phyloP scores from a whole-genome alignment of 306 rosid genomes.

The Glycine latifolia region DNA sequence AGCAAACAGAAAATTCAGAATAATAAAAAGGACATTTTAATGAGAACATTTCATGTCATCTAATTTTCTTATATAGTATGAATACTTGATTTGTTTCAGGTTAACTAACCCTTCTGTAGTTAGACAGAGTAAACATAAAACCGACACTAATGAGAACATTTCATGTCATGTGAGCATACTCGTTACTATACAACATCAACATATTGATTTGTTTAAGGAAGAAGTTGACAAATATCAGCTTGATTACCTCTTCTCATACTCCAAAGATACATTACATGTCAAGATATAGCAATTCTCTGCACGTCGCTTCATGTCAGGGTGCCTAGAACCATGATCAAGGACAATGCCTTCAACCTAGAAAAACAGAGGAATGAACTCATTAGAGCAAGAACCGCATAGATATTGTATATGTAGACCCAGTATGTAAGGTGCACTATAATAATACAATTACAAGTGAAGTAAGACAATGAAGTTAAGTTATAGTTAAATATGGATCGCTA shows the following conservation, averaged over 20 bases:
- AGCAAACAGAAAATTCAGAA: constrained; percentile 11
- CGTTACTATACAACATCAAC: not conserved
- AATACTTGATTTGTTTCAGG: not conserved
- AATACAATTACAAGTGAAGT: constrained; percentile 4
- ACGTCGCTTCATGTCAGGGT: constrained; percentile 96
- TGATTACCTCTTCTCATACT: constrained; percentile 89
- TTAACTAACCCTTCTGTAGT: not conserved
- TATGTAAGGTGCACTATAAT: not conserved
- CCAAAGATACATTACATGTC: constrained; percentile 91
- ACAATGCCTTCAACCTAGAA: constrained; percentile 96
- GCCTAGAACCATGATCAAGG: constrained; percentile 99
- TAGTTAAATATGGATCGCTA: not conserved
- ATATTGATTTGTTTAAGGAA: not conserved
- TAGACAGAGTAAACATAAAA: not conserved
- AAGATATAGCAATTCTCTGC: constrained; percentile 92
- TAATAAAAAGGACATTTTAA: not conserved
- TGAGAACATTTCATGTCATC: too few species aligned
- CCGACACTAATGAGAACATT: not conserved
- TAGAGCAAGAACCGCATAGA: not conserved
- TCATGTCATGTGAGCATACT: not conserved
- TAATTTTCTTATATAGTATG: not conserved
- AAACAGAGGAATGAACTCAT: constrained; percentile 17
- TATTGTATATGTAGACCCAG: constrained; percentile 1
- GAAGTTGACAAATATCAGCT: not conserved
- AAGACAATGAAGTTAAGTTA: not conserved